Evolutionary conservation across 768 basidiomycete genomes (phyloP), one percentile per base, ranked within the genome.

Genomic region (Tylopilus vinaceipallidus): DNA sequence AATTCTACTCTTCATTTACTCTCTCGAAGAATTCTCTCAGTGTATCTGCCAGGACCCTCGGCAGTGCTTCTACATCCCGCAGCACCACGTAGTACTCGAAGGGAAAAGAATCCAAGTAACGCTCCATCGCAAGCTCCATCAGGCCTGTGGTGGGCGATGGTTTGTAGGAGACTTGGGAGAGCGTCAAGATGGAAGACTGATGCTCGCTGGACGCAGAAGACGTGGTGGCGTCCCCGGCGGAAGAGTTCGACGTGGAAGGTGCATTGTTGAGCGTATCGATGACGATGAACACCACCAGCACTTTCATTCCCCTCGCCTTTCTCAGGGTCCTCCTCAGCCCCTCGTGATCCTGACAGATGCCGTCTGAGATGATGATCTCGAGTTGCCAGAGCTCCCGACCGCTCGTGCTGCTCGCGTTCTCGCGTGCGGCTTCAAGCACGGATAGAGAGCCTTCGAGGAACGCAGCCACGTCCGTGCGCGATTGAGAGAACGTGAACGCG

Each of bases 31-130:
- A 99, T 67, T 98, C 94, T 61, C 89, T 87, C 52, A 99, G 70
- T 2, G 92, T 97, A 40, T 84, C 83, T 19, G 89, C 79, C 56
- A 99, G 71, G 12, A 97, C 91, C 47, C 94, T 89, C 3, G 97
- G 95, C 32, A 99, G 71, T 16, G 91, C 85, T 68, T 95, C 93
- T 37, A 95, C 91, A 56, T 88, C 81, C 51, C 94, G 75, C 43
- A 99, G 67, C n/a, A 99, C 85, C 41, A 98, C 87, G 58, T 93
- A 98, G 63, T 95, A 95, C 71, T 98, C 92, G 71, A 98, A 98
- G 0, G 97, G 97, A 79, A 98, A 98, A 3, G 91, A 85, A 64
- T 98, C 95, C 58, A 98, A 71, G 66, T 99, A 98, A 41, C 91
- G 82, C 59, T 87, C 78, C 71, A 95, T 79, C 62, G 89, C 82